A percentile compares a stretch with the other conserved stretches of the same genome.
Conservation (phyloP, 2,329 filamentous ascomycete genomes). For the Calcarisporium arbuscula region DNA sequence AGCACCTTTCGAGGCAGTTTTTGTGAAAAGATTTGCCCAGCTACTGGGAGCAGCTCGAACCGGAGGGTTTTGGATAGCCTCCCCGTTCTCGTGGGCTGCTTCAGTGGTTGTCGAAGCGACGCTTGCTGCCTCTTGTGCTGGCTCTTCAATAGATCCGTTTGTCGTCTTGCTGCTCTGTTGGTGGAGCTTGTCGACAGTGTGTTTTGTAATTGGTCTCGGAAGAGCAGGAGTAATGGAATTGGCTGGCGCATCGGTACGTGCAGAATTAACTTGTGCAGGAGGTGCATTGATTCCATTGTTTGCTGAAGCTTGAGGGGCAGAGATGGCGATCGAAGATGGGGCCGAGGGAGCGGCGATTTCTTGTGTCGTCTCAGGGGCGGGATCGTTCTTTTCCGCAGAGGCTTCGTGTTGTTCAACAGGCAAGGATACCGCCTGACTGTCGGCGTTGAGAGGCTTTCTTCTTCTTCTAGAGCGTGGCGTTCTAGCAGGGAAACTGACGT, state of each 20-base stretch:
- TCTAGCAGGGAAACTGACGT: constrained; percentile 42
- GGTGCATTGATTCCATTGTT: too few species aligned
- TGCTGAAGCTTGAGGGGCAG: too few species aligned
- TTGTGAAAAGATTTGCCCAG: constrained; percentile 35
- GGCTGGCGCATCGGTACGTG: constrained; percentile 30
- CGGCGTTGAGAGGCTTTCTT: constrained; percentile 33
- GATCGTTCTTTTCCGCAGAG: constrained; percentile 16
- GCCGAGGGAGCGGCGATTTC: constrained; percentile 12
- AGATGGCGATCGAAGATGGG: constrained; percentile 7
- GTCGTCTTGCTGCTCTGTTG: not conserved
- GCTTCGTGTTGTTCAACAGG: constrained; percentile 33
- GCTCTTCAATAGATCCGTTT: constrained; percentile 11
- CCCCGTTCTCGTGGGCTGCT: constrained; percentile 3
- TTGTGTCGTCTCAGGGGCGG: constrained; percentile 5
- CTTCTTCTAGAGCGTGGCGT: constrained; percentile 31
- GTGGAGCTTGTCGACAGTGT: constrained; percentile 12
- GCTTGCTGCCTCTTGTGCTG: constrained; percentile 8
- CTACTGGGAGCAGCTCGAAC: constrained; percentile 27
- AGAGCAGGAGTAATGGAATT: constrained; percentile 41
- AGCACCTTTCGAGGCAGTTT: constrained; percentile 16
- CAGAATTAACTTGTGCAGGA: too few species aligned
- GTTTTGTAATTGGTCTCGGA: too few species aligned
- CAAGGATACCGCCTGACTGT: constrained; percentile 34
- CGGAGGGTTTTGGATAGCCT: constrained; percentile 16
- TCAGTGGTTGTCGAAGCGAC: constrained; percentile 2